Evolutionary conservation across 2,329 filamentous ascomycete genomes (phyloP).

Genomic region (Pseudogymnoascus sp.): DNA sequence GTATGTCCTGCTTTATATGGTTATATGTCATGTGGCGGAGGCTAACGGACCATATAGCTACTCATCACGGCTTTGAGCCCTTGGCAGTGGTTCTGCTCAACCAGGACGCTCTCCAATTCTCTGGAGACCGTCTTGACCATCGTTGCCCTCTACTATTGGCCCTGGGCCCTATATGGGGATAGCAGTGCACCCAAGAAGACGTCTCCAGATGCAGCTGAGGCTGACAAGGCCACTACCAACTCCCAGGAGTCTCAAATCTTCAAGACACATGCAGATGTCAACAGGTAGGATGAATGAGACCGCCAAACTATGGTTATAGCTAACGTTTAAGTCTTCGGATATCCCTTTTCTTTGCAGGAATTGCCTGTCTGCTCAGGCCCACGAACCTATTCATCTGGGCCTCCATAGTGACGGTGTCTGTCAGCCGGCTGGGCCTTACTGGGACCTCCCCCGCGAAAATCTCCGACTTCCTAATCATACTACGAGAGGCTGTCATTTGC

Average conservation of each 20-base stretch:
- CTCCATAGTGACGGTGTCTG: conserved; percentile 49
- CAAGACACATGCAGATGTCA: background rate
- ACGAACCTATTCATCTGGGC: conserved; percentile 87
- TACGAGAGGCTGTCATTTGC: conserved; percentile 58
- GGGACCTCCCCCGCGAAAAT: conserved; percentile 31
- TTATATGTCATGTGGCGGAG: background rate
- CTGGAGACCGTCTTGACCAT: conserved; percentile 84
- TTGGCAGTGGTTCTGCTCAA: conserved; percentile 96
- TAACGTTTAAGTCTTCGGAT: conserved; percentile 40
- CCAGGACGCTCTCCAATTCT: conserved; percentile 88
- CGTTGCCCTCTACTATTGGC: conserved; percentile 73
- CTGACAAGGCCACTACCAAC: conserved; percentile 11
- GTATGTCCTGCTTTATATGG: conserved; percentile 36
- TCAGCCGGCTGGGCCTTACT: conserved; percentile 35
- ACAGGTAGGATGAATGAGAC: background rate
- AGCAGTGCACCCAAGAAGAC: conserved; percentile 16
- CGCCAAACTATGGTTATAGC: background rate
- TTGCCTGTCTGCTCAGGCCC: conserved; percentile 78
- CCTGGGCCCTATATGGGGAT: conserved; percentile 62
- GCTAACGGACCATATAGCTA: conserved; percentile 41
- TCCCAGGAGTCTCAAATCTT: background rate
- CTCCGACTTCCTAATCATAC: conserved; percentile 41
- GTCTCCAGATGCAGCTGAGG: conserved; percentile 13
- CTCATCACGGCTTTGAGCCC: conserved; percentile 66
- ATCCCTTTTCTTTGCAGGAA: conserved; percentile 66